Conservation (phyloP, 1,139 yeast genomes). For the Kodamaea anthophila region DNA sequence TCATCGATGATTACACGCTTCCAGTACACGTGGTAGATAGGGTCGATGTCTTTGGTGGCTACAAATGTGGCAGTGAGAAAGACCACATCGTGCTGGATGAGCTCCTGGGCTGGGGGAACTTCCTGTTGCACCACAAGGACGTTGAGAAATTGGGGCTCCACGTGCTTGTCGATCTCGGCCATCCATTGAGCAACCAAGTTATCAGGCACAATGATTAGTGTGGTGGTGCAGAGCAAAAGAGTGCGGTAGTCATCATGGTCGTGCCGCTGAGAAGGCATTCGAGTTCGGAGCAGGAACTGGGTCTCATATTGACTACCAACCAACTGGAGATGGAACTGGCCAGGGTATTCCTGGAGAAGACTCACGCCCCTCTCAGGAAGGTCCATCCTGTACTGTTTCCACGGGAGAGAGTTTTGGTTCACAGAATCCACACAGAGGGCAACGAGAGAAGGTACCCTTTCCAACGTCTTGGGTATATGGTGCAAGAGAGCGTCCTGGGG, state of each 20-base stretch:
- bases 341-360: slow-evolving; percentile 34
- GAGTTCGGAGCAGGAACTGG: slow-evolving; percentile 15
- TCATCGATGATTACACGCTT: slow-evolving; percentile 68
- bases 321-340: slow-evolving; percentile 34
- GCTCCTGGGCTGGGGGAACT: slow-evolving; percentile 23
- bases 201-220: slow-evolving; percentile 61
- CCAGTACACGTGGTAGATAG: slow-evolving; percentile 49
- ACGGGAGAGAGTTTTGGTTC: slow-evolving; percentile 45
- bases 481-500: slow-evolving; percentile 30
- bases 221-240: slow-evolving; percentile 43
- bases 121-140: slow-evolving; percentile 32
- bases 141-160: slow-evolving; percentile 29
- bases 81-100: slow-evolving; percentile 45
- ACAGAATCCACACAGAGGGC: slow-evolving; percentile 41
- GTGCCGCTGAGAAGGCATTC: slow-evolving; percentile 12
- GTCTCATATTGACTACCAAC: slow-evolving; percentile 18
- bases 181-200: slow-evolving; percentile 64
- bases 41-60: slow-evolving; percentile 27
- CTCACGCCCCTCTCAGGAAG: slow-evolving; percentile 40
- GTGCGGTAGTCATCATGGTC: slow-evolving; percentile 12
- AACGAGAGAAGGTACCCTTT: slow-evolving; percentile 18
- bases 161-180: slow-evolving; percentile 52
- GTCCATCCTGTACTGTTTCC: slow-evolving; percentile 42
- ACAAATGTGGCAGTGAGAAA: slow-evolving; percentile 45
- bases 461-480: slow-evolving; percentile 6